These are phyloP conservation scores for Galerina marginata DNA, from an alignment of 768 basidiomycete genomes.

Conservation along the genomic window DNA sequence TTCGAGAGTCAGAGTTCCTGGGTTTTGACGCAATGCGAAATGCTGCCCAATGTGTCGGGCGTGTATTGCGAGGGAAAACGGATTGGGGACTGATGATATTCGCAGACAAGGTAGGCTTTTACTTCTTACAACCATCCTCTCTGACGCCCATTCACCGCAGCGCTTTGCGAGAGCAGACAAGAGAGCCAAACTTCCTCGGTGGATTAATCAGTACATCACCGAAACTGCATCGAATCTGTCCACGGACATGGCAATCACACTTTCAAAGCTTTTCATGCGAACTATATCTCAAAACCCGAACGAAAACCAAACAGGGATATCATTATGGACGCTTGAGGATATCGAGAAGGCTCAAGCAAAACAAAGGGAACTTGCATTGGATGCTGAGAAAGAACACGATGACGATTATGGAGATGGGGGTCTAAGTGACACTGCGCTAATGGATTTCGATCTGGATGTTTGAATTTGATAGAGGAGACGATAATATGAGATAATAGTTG, in stretches of 20 bases:
- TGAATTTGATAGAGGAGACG: constrained; percentile 34
- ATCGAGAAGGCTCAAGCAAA: constrained; percentile 85
- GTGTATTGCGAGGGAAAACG: constrained; percentile 96
- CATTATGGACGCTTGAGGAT: constrained; percentile 94
- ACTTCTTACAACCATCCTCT: background rate
- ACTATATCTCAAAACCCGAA: constrained; percentile 98
- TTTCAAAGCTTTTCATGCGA: constrained; percentile 96
- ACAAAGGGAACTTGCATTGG: constrained; percentile 68
- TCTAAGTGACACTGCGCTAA: constrained; percentile 64
- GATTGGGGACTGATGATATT: constrained; percentile 99
- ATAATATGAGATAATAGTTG: background rate
- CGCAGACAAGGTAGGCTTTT: constrained; percentile 83
- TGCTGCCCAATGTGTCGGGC: constrained; percentile 98
- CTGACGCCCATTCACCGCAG: constrained; percentile 41
- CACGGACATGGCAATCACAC: constrained; percentile 94
- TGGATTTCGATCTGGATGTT: constrained; percentile 59
- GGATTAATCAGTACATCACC: constrained; percentile 99
- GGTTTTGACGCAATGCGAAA: constrained; percentile 99
- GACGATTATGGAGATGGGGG: constrained; percentile 76
- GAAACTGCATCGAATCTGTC: constrained; percentile 97
- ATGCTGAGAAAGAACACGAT: constrained; percentile 53
- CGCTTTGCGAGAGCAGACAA: constrained; percentile 93
- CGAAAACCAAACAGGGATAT: constrained; percentile 93
- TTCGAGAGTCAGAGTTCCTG: constrained; percentile 97
- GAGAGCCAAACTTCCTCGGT: constrained; percentile 93